phyloP scores from a whole-genome alignment of 2,329 filamentous ascomycete species.

The Bipolaris oryzae region DNA sequence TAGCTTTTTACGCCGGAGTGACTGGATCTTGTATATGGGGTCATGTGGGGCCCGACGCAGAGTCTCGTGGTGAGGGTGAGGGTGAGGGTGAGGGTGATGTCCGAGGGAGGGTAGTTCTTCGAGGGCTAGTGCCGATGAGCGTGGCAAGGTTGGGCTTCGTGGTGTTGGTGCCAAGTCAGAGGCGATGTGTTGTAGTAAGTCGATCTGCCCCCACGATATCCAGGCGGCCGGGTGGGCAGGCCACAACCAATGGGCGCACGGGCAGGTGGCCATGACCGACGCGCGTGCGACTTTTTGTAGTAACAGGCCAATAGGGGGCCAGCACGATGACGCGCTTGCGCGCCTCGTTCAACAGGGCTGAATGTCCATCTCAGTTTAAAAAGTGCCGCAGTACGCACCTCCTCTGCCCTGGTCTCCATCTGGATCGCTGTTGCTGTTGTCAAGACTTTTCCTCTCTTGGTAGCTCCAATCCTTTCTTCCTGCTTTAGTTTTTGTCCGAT shows the following conservation, averaged over 20 bases:
- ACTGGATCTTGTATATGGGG: not conserved
- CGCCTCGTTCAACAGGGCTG: conserved; percentile 16
- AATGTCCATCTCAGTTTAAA: conserved; percentile 19
- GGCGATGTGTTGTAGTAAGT: conserved; percentile 1
- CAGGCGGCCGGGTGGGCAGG: conserved; percentile 15
- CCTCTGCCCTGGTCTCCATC: conserved; percentile 8
- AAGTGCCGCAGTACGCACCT: conserved; percentile 12
- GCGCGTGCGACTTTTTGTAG: conserved; percentile 25
- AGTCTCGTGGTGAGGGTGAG: conserved; percentile 23
- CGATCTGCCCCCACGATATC: conserved; percentile 12
- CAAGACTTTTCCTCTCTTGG: not conserved
- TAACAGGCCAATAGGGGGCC: conserved; percentile 18
- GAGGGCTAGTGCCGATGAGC: conserved; percentile 13
- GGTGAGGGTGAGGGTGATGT: conserved; percentile 2
- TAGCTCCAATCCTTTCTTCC: conserved; percentile 4
- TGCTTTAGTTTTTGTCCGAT: conserved; percentile 1
- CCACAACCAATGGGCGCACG: conserved; percentile 15
- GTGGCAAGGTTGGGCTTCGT: not conserved
- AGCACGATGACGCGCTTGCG: conserved; percentile 20
- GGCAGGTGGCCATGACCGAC: conserved; percentile 17
- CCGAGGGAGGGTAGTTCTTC: not conserved
- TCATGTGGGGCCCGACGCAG: too few relatives aligned
- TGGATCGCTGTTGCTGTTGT: not conserved
- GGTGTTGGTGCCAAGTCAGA: not conserved
- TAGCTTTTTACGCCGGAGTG: not conserved